Conservation (phyloP, 2,329 filamentous ascomycete genomes). For the Metarhizium humberi region DNA sequence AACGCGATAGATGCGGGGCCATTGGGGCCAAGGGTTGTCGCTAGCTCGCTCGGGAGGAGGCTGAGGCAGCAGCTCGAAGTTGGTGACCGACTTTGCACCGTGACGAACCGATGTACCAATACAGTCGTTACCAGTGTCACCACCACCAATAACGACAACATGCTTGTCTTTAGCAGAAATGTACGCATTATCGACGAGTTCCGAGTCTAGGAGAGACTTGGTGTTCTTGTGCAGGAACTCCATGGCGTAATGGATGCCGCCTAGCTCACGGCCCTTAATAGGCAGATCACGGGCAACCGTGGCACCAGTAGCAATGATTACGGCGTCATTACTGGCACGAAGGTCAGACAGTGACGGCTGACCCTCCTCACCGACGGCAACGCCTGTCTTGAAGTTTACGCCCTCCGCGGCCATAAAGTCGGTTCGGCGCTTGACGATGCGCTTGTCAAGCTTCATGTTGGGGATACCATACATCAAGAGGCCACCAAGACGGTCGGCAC, state of each 20-base stretch:
- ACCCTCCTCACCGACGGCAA: slow-evolving; percentile 67
- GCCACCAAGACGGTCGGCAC: slow-evolving; percentile 81
- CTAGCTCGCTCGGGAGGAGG: slow-evolving; percentile 81
- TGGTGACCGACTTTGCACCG: slow-evolving; percentile 89
- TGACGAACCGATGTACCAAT: slow-evolving; percentile 95
- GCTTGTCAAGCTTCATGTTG: slow-evolving; percentile 99
- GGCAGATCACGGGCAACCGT: slow-evolving; percentile 89
- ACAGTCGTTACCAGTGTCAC: slow-evolving; percentile 96
- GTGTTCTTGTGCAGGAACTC: slow-evolving; percentile 96
- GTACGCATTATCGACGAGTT: slow-evolving; percentile 73
- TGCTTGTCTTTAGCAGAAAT: slow-evolving; percentile 94
- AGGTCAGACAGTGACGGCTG: slow-evolving; percentile 56
- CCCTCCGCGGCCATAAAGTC: slow-evolving; percentile 93
- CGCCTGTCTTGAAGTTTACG: slow-evolving; percentile 69
- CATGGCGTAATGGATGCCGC: slow-evolving; percentile 94
- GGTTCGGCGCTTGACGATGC: slow-evolving; percentile 87
- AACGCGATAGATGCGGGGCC: slow-evolving; percentile 96
- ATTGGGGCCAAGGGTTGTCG: slow-evolving; percentile 98
- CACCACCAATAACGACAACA: slow-evolving; percentile 92
- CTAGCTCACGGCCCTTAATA: slow-evolving; percentile 77
- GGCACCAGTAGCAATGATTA: slow-evolving; percentile 85
- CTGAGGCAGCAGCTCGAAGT: slow-evolving; percentile 92
- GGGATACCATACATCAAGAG: slow-evolving; percentile 97
- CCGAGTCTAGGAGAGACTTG: slow-evolving; percentile 90
- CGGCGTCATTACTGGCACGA: slow-evolving; percentile 66